Evolutionary conservation across 208 protist genomes (phyloP).

Genomic region (Trypanosoma rangeli): DNA sequence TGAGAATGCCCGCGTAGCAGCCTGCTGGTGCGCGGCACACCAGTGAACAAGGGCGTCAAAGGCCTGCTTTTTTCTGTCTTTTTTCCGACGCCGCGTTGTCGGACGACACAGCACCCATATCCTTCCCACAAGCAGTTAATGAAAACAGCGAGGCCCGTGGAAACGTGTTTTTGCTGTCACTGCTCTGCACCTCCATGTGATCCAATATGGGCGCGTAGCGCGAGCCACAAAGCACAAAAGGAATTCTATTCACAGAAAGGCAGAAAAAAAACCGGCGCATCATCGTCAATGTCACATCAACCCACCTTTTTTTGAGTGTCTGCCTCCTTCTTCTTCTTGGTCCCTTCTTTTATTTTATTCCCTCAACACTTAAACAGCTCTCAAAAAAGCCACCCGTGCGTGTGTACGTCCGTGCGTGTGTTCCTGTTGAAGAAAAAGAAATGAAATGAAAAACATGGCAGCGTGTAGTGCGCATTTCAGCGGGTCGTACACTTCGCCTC

Average conservation of each 20-base stretch:
- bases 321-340: neutral
- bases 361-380: neutral
- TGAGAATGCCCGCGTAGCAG: neutral
- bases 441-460: neutral
- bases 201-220: slow-evolving; percentile 24
- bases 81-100: slow-evolving; percentile 5
- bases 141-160: neutral
- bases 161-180: slow-evolving; percentile 4
- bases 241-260: slow-evolving; percentile 24
- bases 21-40: slow-evolving; percentile 63
- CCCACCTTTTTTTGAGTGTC: neutral
- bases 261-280: slow-evolving; percentile 8
- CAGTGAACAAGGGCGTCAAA: slow-evolving; percentile 67
- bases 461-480: neutral
- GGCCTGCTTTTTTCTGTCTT: slow-evolving; percentile 44
- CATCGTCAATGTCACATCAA: slow-evolving; percentile 6
- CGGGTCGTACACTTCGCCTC: neutral
- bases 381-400: neutral
- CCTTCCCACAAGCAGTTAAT: neutral
- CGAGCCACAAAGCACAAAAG: slow-evolving; percentile 31
- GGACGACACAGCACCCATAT: neutral
- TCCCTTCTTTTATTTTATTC: neutral
- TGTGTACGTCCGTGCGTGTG: neutral
- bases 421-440: neutral
- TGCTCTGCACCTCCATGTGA: neutral